Evolutionary conservation across 129 eudicot species (phyloP).

Genomic region (Helichrysum umbraculigerum): DNA sequence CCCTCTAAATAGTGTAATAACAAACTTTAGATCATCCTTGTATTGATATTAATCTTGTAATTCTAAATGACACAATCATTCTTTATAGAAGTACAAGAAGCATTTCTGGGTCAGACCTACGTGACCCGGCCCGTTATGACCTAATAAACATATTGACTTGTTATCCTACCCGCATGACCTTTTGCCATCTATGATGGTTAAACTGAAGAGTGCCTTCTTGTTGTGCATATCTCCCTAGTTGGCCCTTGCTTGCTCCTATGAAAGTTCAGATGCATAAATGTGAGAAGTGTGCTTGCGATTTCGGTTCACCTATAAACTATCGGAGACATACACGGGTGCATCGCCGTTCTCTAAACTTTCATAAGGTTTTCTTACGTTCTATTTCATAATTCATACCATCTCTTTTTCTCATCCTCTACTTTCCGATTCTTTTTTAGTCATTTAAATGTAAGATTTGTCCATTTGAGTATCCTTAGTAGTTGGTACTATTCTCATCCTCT

Average conservation of each 20-base stretch:
- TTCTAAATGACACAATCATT: background rate
- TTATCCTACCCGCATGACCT: background rate
- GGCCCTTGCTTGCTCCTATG: constrained; percentile 73
- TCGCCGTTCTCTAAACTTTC: constrained; percentile 60
- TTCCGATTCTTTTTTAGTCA: background rate
- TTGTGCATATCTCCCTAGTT: constrained; percentile 64
- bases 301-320: constrained; percentile 67
- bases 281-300: constrained; percentile 74
- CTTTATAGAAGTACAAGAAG: background rate
- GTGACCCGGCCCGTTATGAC: background rate
- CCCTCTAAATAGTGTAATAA: background rate
- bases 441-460: background rate
- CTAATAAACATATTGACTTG: background rate
- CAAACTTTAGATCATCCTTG: background rate
- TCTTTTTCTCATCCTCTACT: background rate
- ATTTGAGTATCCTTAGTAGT: background rate
- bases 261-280: constrained; percentile 82
- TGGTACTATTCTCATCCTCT: background rate
- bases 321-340: constrained; percentile 73
- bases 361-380: constrained; percentile 50
- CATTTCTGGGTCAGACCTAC: constrained; percentile 5
- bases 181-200: constrained; percentile 1
- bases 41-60: background rate
- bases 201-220: background rate
- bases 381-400: background rate